phyloP scores from a whole-genome alignment of 169 alveolate species.

The Eimeria maxima region DNA sequence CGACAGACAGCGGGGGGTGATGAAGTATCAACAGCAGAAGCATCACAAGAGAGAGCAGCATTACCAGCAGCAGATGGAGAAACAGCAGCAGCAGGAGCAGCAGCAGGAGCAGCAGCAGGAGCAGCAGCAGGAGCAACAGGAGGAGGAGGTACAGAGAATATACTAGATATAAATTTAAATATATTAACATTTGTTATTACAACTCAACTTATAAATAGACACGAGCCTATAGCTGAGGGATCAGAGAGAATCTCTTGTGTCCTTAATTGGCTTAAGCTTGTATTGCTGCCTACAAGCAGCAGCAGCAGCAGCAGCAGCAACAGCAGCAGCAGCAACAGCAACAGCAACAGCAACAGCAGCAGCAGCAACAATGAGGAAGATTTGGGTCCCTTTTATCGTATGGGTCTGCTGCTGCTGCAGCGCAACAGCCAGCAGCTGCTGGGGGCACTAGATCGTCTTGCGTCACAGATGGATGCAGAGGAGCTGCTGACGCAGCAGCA shows the following conservation, averaged over 20 bases:
- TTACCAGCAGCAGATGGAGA: background rate
- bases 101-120: background rate
- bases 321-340: conserved; percentile 14
- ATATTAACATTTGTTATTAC: conserved; percentile 23
- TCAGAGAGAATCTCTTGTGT: conserved; percentile 44
- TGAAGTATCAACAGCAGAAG: background rate
- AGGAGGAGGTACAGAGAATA: background rate
- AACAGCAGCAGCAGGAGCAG: conserved; percentile 23
- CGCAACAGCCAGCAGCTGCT: background rate
- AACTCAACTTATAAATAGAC: conserved; percentile 41
- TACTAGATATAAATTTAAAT: background rate
- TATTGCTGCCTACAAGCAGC: background rate
- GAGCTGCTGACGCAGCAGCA: conserved; percentile 28
- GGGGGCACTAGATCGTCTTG: conserved; percentile 46
- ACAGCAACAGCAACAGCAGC: background rate
- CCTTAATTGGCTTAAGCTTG: conserved; percentile 36
- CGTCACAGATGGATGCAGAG: conserved; percentile 56
- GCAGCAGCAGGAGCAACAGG: background rate
- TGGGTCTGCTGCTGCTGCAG: conserved; percentile 51
- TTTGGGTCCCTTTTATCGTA: background rate
- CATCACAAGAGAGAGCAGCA: background rate
- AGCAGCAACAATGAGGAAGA: conserved; percentile 7
- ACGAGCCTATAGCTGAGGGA: conserved; percentile 59
- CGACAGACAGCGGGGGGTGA: too few species aligned
- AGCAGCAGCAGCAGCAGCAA: too few species aligned